phyloP scores from a whole-genome alignment of 257 asterid genomes.

The Mentha longifolia region DNA sequence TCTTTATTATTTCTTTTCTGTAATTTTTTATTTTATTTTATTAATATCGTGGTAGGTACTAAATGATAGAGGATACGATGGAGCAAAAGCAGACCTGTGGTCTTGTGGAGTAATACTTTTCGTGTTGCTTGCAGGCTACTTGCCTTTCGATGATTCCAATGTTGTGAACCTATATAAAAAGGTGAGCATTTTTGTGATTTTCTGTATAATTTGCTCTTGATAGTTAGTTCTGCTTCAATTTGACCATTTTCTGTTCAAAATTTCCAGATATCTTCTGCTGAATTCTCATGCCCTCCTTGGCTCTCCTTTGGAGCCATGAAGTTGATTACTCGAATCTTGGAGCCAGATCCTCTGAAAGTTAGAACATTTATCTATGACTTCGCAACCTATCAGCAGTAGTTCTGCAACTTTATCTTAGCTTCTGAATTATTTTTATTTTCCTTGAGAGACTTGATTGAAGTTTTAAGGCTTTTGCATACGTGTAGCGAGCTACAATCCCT shows the following conservation, averaged over 20 bases:
- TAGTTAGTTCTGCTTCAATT: conserved; percentile 24
- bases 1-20: not conserved
- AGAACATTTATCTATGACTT: conserved; percentile 7
- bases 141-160: conserved; percentile 92
- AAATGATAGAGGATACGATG: conserved; percentile 85
- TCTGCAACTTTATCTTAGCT: not conserved
- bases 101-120: conserved; percentile 94
- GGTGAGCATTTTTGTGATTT: conserved; percentile 50
- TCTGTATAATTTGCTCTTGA: not conserved
- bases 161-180: conserved; percentile 79
- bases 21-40: not conserved
- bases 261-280: conserved; percentile 78
- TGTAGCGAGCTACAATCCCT: conserved; percentile 75
- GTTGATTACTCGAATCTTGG: conserved; percentile 77
- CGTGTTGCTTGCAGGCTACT: conserved; percentile 95
- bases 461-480: not conserved
- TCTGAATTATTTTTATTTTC: not conserved
- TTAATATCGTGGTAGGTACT: conserved; percentile 55
- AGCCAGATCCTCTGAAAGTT: conserved; percentile 86
- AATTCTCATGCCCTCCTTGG: conserved; percentile 98
- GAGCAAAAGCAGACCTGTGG: conserved; percentile 93
- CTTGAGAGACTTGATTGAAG: not conserved
- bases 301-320: conserved; percentile 82
- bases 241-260: conserved; percentile 25
- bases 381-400: not conserved